Conservation (phyloP, 305 asterid genomes). For the Fraxinus albicans region DNA sequence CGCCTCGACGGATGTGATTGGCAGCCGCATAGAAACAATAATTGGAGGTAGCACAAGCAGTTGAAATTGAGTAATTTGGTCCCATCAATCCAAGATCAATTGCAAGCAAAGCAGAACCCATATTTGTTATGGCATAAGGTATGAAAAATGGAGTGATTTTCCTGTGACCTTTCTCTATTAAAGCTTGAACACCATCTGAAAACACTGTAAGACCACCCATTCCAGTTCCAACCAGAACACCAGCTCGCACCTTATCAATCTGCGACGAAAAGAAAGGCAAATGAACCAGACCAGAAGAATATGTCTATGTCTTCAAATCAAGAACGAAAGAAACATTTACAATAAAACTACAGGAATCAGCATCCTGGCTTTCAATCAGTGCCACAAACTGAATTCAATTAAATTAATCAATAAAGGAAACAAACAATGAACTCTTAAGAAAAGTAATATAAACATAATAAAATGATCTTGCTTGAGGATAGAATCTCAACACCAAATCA, state of each 20-base stretch:
- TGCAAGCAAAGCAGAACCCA: constrained; percentile 95
- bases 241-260: constrained; percentile 86
- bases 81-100: constrained; percentile 97
- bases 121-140: constrained; percentile 87
- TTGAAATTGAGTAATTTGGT: constrained; percentile 90
- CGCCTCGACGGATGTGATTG: constrained; percentile 94
- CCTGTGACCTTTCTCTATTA: constrained; percentile 82
- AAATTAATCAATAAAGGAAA: neutral
- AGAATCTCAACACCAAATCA: too few relatives aligned
- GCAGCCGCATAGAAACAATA: constrained; percentile 94
- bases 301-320: neutral
- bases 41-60: constrained; percentile 95
- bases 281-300: constrained; percentile 23
- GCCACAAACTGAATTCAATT: neutral
- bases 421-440: neutral
- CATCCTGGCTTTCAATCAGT: neutral
- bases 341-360: constrained; percentile 10
- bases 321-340: neutral
- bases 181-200: constrained; percentile 80
- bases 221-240: constrained; percentile 88
- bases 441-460: neutral
- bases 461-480: neutral
- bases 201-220: constrained; percentile 94
- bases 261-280: constrained; percentile 31
- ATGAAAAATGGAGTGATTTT: constrained; percentile 92